These are phyloP conservation scores for Trichoderma harzianum DNA, from an alignment of 2,329 filamentous ascomycete species.

Conservation along the genomic window DNA sequence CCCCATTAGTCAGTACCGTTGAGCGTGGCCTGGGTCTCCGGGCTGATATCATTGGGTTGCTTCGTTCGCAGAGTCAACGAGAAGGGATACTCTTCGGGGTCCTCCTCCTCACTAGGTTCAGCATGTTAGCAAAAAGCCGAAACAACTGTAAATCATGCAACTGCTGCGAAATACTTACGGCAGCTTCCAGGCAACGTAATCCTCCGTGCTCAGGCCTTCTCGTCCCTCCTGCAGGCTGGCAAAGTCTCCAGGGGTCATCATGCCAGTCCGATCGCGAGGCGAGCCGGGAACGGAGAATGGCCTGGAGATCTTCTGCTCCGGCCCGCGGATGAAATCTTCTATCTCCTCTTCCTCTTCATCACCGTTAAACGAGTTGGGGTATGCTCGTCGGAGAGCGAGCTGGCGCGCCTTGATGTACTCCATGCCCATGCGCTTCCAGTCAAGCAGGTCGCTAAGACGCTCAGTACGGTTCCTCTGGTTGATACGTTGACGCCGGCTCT, in stretches of 20 bases:
- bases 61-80: conserved; percentile 56
- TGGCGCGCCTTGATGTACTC: conserved; percentile 98
- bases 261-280: conserved; percentile 82
- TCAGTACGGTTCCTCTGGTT: conserved; percentile 98
- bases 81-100: conserved; percentile 69
- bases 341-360: conserved; percentile 63
- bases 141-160: neutral
- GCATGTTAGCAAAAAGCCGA: conserved; percentile 22
- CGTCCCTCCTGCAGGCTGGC: conserved; percentile 91
- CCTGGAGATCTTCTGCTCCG: conserved; percentile 91
- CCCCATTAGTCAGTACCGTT: conserved; percentile 21
- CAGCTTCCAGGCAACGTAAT: conserved; percentile 97
- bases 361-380: conserved; percentile 78
- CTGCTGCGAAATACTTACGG: conserved; percentile 64
- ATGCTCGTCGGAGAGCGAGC: conserved; percentile 84
- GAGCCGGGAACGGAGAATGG: conserved; percentile 93
- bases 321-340: conserved; percentile 85
- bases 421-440: conserved; percentile 99
- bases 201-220: conserved; percentile 90
- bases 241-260: conserved; percentile 99
- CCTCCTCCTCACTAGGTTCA: conserved; percentile 76
- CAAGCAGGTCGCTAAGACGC: conserved; percentile 86
- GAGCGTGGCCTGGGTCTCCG: conserved; percentile 20
- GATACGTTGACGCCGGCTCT: conserved; percentile 94
- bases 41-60: conserved; percentile 38